Evolutionary conservation across 345 rosid genomes (phyloP), one percentile per base, ranked within the genome.

Genomic region (thale cress (Arabidopsis thaliana)): DNA sequence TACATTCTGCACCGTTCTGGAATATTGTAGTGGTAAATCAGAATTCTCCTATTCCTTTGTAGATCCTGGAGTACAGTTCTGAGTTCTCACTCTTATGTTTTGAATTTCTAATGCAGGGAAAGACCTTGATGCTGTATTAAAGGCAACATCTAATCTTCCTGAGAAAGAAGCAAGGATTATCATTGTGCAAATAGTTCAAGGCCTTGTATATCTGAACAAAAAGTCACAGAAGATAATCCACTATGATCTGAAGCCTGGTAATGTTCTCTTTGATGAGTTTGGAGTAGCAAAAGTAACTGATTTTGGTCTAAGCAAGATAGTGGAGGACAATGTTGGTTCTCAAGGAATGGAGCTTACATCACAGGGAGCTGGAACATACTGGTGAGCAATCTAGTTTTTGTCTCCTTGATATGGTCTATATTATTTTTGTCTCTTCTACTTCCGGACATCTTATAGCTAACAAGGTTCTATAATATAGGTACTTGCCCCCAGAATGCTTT

Each of bases 321-420:
- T 96, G 79, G 98, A 96, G 83, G 91, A 89, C 60, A 84, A 91
- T 80, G 91, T 86, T 75, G 98, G 97, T 73, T 88, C 99, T 28
- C 96, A 87, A 83, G 99, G 99, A 53, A 96, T 93, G 99, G 99
- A 96, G 79, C 97, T 96, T 73, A 96, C 99, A 40, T 96, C 99
- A 71, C 99, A 93, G 77, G 99, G 99, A 79, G 99, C 99, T 72
- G 99, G 99, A 81, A 93, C 99, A 40, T 93, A 96, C 81, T 96
- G 99, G 99, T 93, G 72, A 86, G 89, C 74, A 57, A 69, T 68
- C 59, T 46, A 75, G 55, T 49, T 64, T 38, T 33, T 16, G 53
- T 65, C 41, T 32, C n/a, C 33, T 37, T 51, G 50, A 56, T 48
- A 44, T 37, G 11, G 11, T 14, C 48, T 60, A 16, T 38, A 16